Evolutionary conservation across 192 early-diverging fungal species (phyloP).

Genomic region (Lobosporangium transversale): DNA sequence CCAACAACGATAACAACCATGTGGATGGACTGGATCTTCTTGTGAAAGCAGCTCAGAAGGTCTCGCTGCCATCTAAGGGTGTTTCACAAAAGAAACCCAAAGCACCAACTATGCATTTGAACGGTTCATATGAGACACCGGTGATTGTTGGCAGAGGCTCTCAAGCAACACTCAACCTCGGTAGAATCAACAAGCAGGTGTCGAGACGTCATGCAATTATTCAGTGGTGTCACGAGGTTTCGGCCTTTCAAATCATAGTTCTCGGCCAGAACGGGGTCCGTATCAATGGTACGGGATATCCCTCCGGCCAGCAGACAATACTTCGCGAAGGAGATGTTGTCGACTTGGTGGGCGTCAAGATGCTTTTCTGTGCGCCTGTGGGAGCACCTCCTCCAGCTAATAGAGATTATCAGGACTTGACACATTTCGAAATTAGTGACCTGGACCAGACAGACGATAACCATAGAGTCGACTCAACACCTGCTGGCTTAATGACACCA

Average conservation of each 20-base stretch:
- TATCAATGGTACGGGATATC: slow-evolving; percentile 53
- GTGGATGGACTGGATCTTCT: slow-evolving; percentile 38
- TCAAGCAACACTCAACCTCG: slow-evolving; percentile 58
- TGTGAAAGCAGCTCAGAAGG: slow-evolving; percentile 32
- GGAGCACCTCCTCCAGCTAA: slow-evolving; percentile 9
- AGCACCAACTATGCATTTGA: slow-evolving; percentile 26
- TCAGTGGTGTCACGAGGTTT: slow-evolving; percentile 22
- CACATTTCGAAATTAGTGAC: slow-evolving; percentile 6
- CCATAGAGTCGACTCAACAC: background rate
- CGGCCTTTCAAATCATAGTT: slow-evolving; percentile 55
- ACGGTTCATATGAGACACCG: slow-evolving; percentile 30
- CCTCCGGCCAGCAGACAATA: slow-evolving; percentile 46
- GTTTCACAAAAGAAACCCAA: slow-evolving; percentile 17
- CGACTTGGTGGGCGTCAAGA: slow-evolving; percentile 60
- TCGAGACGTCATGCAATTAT: slow-evolving; percentile 61
- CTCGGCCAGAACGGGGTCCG: slow-evolving; percentile 60
- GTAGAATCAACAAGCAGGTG: slow-evolving; percentile 59
- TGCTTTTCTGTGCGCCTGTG: slow-evolving; percentile 50
- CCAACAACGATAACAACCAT: slow-evolving; percentile 1
- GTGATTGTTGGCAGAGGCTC: slow-evolving; percentile 61
- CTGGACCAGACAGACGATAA: slow-evolving; percentile 6
- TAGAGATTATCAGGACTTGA: slow-evolving; percentile 8
- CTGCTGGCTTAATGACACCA: slow-evolving; percentile 17
- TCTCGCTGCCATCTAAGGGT: background rate
- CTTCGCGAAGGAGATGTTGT: slow-evolving; percentile 53